Percentiles rank a stretch among this genome's conserved stretches.
phyloP scores from a whole-genome alignment of 306 rosid species.

The Canavalia ensiformis region DNA sequence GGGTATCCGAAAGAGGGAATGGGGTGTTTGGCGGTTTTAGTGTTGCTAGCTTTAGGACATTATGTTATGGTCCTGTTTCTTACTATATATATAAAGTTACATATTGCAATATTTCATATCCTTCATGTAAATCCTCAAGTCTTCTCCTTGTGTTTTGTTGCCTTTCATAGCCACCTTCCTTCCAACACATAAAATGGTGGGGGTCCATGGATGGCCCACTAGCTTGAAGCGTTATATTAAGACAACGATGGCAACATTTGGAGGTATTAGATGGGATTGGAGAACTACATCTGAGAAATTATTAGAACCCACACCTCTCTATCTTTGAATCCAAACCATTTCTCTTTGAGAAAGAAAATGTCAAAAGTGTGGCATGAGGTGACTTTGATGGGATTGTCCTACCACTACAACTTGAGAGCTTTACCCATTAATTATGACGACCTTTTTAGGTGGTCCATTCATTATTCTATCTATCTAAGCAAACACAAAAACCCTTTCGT shows the following conservation, averaged over 20 bases:
- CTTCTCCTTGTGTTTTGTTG: slow-evolving; percentile 11
- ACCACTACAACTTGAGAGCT: slow-evolving; percentile 41
- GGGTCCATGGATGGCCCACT: slow-evolving; percentile 47
- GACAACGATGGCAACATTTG: slow-evolving; percentile 48
- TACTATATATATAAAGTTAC: not conserved
- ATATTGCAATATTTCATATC: not conserved
- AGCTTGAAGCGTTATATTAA: slow-evolving; percentile 40
- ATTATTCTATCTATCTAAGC: not conserved
- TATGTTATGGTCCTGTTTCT: slow-evolving; percentile 42
- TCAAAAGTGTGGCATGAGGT: slow-evolving; percentile 33
- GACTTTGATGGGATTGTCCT: slow-evolving; percentile 45
- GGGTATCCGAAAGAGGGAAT: slow-evolving; percentile 51
- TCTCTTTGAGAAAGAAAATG: slow-evolving; percentile 36
- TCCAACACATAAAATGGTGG: slow-evolving; percentile 52
- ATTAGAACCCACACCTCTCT: slow-evolving; percentile 19
- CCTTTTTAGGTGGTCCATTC: slow-evolving; percentile 44
- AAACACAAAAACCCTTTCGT: not conserved
- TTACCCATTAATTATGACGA: slow-evolving; percentile 42
- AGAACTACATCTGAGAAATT: slow-evolving; percentile 36
- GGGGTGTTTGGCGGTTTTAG: slow-evolving; percentile 41
- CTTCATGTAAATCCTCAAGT: not conserved
- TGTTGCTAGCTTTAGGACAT: slow-evolving; percentile 43
- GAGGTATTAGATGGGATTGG: slow-evolving; percentile 48
- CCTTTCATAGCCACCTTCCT: slow-evolving; percentile 38
- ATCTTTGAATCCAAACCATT: slow-evolving; percentile 26